Evolutionary conservation across 2,329 filamentous ascomycete species (phyloP), one percentile per base, ranked within the genome.

Genomic region (Aspergillus udagawae): DNA sequence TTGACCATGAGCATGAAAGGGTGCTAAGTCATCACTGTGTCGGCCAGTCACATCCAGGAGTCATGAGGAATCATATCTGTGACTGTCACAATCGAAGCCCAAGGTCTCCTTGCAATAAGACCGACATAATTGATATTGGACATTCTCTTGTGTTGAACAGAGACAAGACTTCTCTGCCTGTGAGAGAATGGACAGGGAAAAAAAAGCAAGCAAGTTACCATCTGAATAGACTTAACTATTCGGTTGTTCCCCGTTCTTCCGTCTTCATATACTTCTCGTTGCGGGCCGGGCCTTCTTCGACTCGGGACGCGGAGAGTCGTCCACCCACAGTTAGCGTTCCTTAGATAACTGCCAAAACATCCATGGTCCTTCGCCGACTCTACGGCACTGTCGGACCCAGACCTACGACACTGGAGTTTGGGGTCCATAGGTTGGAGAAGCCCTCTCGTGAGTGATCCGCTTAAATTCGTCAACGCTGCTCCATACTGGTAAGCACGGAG

Each of bases 211-310:
- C 32, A 38, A 17, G 32, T 38, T 38, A 17, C 32, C 12, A 35
- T 35, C 2, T 35, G 14, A 17, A 35, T 35, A 35, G 32, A 38
- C 32, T 35, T 35, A 35, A 35, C 32, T 35, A 35, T 35, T 35
- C 14, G 4, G 32, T 35, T 6, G 32, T 17, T 35, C 32, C 14
- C 32, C 32, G 32, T 35, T 35, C 32, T 35, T 5, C 32, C 32
- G 32, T 35, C 32, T 17, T 35, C 25, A 54, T 50, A 45, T 42
- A 47, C 44, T 54, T 54, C 50, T 51, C 42, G 45, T 54, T 50
- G 52, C 60, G 60, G 60, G 56, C 60, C 60, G 60, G 60, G 49
- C 57, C 61, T 58, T 62, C 41, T 56, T 55, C 51, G 53, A 49
- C 42, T 57, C 44, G 49, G 51, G 48, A 32, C 38, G 35, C 38